A percentile compares a stretch with the other conserved stretches of the same genome.
phyloP scores from a whole-genome alignment of 352 stramenopile species.

The Globisporangium uncinulatum region DNA sequence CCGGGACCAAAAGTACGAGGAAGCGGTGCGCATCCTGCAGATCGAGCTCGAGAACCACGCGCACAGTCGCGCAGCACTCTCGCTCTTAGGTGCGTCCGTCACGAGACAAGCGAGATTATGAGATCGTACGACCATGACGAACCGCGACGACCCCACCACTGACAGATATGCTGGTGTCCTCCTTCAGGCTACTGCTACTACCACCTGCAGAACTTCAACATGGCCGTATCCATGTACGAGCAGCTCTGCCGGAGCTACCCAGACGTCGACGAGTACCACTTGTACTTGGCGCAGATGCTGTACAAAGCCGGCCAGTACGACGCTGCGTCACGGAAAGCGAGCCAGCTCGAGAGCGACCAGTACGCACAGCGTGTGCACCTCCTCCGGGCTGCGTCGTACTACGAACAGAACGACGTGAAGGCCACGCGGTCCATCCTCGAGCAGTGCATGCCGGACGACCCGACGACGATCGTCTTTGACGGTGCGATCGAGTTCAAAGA shows the following conservation, averaged over 20 bases:
- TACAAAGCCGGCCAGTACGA: conserved; percentile 90
- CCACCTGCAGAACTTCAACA: conserved; percentile 91
- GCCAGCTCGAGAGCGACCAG: conserved; percentile 82
- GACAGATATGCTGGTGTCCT: not conserved
- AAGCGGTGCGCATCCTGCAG: conserved; percentile 90
- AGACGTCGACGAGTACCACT: conserved; percentile 93
- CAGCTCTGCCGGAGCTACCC: conserved; percentile 91
- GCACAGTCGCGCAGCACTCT: conserved; percentile 89
- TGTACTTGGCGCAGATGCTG: conserved; percentile 94
- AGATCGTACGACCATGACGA: not conserved
- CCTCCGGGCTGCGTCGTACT: conserved; percentile 91
- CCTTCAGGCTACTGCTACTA: conserved; percentile 93
- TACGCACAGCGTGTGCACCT: conserved; percentile 82
- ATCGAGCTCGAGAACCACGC: conserved; percentile 93
- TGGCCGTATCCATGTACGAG: conserved; percentile 93
- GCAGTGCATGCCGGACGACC: conserved; percentile 90
- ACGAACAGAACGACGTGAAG: conserved; percentile 94
- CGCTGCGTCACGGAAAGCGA: conserved; percentile 67
- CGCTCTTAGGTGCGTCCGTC: conserved; percentile 70
- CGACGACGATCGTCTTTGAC: conserved; percentile 87
- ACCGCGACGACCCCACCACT: not conserved
- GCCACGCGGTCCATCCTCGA: conserved; percentile 89
- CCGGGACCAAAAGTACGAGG: conserved; percentile 91
- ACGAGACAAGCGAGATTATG: not conserved
- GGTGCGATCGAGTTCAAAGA: conserved; percentile 84